These are phyloP conservation scores for Tylopilus balloui DNA, from an alignment of 768 basidiomycete species.

Conservation along the genomic window DNA sequence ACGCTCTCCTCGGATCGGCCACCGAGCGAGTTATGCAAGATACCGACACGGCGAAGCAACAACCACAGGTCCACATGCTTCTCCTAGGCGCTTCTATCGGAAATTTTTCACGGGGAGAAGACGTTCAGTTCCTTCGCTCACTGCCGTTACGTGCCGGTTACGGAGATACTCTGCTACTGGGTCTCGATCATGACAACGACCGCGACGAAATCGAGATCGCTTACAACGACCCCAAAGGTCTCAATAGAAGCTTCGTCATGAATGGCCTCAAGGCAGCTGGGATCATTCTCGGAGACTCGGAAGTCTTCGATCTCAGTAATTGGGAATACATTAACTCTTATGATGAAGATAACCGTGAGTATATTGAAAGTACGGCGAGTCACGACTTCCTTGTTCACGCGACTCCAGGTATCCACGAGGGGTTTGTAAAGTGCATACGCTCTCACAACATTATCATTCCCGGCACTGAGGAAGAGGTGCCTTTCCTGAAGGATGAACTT, in stretches of 20 bases:
- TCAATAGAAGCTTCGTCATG: slow-evolving; percentile 76
- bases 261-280: slow-evolving; percentile 77
- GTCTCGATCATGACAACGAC: slow-evolving; percentile 83
- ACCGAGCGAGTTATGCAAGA: slow-evolving; percentile 9
- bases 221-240: slow-evolving; percentile 77
- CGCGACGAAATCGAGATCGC: slow-evolving; percentile 71
- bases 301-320: slow-evolving; percentile 56
- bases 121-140: slow-evolving; percentile 66
- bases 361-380: background rate
- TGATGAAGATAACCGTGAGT: slow-evolving; percentile 53
- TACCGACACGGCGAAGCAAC: slow-evolving; percentile 23
- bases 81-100: slow-evolving; percentile 92
- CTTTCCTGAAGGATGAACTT: slow-evolving; percentile 67
- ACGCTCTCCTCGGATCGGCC: slow-evolving; percentile 40
- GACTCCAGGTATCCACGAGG: slow-evolving; percentile 70
- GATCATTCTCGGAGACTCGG: slow-evolving; percentile 59
- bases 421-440: slow-evolving; percentile 68
- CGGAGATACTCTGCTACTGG: slow-evolving; percentile 85
- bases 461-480: slow-evolving; percentile 37
- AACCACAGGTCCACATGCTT: slow-evolving; percentile 69
- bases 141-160: slow-evolving; percentile 71
- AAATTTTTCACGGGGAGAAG: slow-evolving; percentile 75
- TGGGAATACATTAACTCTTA: slow-evolving; percentile 70
- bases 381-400: background rate
- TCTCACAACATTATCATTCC: slow-evolving; percentile 56